Evolutionary conservation across 2,329 filamentous ascomycete species (phyloP), one percentile per base, ranked within the genome.

Genomic region (Ophiocordyceps camponoti-floridani): DNA sequence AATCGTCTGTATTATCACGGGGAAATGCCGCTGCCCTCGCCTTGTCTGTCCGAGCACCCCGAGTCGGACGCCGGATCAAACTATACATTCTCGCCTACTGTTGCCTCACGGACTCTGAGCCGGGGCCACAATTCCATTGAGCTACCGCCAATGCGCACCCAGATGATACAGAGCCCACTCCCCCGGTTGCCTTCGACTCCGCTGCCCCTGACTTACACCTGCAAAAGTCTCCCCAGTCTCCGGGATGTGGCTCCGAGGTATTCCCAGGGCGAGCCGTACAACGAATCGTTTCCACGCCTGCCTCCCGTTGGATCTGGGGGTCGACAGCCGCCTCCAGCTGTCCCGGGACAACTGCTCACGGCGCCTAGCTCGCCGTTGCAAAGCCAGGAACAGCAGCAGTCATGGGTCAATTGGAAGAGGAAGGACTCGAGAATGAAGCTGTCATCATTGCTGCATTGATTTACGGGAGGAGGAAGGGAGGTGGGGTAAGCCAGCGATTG

Each of bases 21-120:
- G 8, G 31, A 18, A 16, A 19, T 19, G 9, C 58, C 59, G 26
- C 53, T 65, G 5, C 58, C 59, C 2, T 65, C 63, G 7, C 63
- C 63, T 5, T 56, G 52, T 45, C 56, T 56, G 44, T 68, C 72
- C 37, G 46, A 47, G 27, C 33, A 18, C 8, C 8, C 44, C 4
- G 46, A 44, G 23, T 48, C 41, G 16, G 44, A 46, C 30, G 7
- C 26, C 12, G 26, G 41, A 10, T 40, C 40, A 26, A 43, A 43
- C 30, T 47, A 47, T 33, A 47, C 46, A 11, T 43, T n/a, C 14
- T 43, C 43, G 26, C 40, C 23, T 11, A 5, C n/a, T n/a, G n/a
- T n/a, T n/a, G n/a, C n/a, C n/a, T n/a, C n/a, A n/a, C n/a, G n/a
- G n/a, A n/a, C n/a, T n/a, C n/a, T n/a, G n/a, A n/a, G 26, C 3